Conservation (phyloP, 1,284 basidiomycete genomes). For the Jaminaea rosea region DNA sequence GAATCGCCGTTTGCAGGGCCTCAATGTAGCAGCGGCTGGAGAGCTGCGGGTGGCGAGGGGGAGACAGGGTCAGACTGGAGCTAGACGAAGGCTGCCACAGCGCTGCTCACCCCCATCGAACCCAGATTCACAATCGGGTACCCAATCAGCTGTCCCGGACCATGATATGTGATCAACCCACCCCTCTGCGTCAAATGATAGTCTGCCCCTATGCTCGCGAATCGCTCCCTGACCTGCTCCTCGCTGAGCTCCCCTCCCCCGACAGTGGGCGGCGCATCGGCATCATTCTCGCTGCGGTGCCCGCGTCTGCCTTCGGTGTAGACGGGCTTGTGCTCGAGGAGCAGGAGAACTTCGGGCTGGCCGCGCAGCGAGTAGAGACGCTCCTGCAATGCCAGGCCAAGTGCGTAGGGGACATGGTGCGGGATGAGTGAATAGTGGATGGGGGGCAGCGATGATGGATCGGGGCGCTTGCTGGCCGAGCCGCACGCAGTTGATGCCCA, state of each 20-base stretch:
- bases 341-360: conserved; percentile 51
- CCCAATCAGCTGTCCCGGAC: conserved; percentile 91
- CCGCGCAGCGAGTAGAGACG: conserved; percentile 26
- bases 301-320: conserved; percentile 78
- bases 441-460: no score
- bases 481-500: no score
- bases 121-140: conserved; percentile 84
- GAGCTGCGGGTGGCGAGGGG: conserved; percentile 6
- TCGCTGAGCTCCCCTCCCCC: no score
- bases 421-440: conserved; percentile 21
- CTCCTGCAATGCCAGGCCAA: conserved; percentile 40
- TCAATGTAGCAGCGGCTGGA: conserved; percentile 64
- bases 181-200: conserved; percentile 75
- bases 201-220: conserved; percentile 71
- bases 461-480: no score
- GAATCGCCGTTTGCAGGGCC: conserved; percentile 59
- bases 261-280: no score
- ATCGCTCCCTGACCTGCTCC: conserved; percentile 57
- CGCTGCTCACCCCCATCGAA: conserved; percentile 53
- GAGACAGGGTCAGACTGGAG: conserved; percentile 10
- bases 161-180: conserved; percentile 92
- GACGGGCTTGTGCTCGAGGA: conserved; percentile 74
- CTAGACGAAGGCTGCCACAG: conserved; percentile 11
- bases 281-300: conserved; percentile 51
- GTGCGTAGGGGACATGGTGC: conserved; percentile 34